phyloP scores from a whole-genome alignment of 208 protist genomes.

The Crithidia sp. region DNA sequence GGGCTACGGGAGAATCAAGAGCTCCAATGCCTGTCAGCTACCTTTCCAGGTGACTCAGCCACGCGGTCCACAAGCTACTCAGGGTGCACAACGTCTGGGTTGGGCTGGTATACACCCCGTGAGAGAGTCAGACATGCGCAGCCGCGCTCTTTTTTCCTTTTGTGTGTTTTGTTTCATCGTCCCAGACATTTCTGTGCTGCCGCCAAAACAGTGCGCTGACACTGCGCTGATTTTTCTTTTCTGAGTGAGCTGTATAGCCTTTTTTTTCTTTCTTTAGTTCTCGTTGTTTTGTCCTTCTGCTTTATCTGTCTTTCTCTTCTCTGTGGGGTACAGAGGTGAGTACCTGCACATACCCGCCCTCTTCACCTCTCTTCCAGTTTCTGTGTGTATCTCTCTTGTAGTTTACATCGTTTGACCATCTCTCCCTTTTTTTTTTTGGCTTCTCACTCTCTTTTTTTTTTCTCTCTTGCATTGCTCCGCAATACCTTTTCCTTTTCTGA shows the following conservation, averaged over 20 bases:
- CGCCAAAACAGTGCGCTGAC: no score
- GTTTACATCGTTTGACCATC: neutral
- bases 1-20: no score
- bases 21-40: no score
- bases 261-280: neutral
- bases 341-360: no score
- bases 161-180: neutral
- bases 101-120: no score
- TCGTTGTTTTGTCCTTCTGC: neutral
- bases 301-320: neutral
- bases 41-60: no score
- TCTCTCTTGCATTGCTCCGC: neutral
- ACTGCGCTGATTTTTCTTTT: constrained; percentile 4
- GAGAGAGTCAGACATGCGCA: no score
- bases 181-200: neutral
- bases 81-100: no score
- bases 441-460: constrained; percentile 9
- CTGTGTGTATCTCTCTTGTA: no score
- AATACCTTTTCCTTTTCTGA: constrained; percentile 5
- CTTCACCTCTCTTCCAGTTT: no score
- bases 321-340: neutral
- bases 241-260: neutral
- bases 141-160: neutral
- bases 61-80: no score
- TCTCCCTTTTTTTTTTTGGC: neutral